A percentile compares a stretch with the other conserved stretches of the same genome.
phyloP scores from a whole-genome alignment of 139 green algal species.

The Coccomyxa sp. region DNA sequence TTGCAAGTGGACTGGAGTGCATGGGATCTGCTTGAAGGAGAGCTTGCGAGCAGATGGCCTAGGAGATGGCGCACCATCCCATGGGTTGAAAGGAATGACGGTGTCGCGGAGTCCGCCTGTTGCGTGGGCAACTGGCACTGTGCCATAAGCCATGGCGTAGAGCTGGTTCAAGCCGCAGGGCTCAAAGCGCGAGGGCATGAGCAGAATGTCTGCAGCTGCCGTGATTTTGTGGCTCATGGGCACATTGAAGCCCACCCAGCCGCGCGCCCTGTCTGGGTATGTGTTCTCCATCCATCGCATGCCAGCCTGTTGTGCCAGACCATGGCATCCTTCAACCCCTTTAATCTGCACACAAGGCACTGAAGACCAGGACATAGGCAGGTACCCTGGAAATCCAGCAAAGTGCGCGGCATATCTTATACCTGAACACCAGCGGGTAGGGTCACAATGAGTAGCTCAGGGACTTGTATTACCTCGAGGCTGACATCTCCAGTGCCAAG shows the following conservation, averaged over 20 bases:
- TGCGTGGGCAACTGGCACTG: constrained; percentile 80
- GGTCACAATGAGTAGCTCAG: no score
- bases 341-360: neutral
- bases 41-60: no score
- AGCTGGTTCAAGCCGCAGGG: constrained; percentile 73
- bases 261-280: constrained; percentile 62
- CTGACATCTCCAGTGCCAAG: constrained; percentile 70
- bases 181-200: constrained; percentile 88
- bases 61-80: constrained; percentile 10
- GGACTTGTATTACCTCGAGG: constrained; percentile 57
- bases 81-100: constrained; percentile 65
- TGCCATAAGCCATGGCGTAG: constrained; percentile 91
- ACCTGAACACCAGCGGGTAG: neutral
- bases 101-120: constrained; percentile 78
- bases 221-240: constrained; percentile 71
- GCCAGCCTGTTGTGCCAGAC: constrained; percentile 30
- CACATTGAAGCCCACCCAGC: constrained; percentile 91
- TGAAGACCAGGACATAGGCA: neutral
- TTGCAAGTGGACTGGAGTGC: neutral
- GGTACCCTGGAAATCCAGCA: neutral
- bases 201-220: constrained; percentile 76
- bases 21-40: neutral
- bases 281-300: constrained; percentile 60
- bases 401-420: neutral
- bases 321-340: neutral